phyloP scores from a whole-genome alignment of 371 early-diverging fungal species.

The Lichtheimia ornata region DNA sequence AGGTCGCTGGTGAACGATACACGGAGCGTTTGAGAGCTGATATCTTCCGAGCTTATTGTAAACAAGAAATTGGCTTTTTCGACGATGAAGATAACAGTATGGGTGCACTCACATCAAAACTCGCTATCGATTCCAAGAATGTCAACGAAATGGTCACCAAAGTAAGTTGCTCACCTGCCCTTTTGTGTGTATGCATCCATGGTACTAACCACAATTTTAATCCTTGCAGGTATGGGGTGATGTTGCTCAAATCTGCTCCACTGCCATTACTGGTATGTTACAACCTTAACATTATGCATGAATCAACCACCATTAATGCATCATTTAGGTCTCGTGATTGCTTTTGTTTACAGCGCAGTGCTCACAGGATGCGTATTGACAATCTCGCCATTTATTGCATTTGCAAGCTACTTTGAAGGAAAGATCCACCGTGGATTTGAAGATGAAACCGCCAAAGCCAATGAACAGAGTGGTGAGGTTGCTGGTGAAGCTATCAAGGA shows the following conservation, averaged over 20 bases:
- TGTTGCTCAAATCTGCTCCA: slow-evolving; percentile 48
- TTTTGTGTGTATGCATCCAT: slow-evolving; percentile 71
- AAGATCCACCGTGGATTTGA: slow-evolving; percentile 54
- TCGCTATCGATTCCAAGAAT: slow-evolving; percentile 80
- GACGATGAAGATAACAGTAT: slow-evolving; percentile 77
- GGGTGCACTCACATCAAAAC: slow-evolving; percentile 76
- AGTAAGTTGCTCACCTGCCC: slow-evolving; percentile 10
- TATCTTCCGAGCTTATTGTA: slow-evolving; percentile 57
- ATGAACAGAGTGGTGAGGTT: slow-evolving; percentile 69
- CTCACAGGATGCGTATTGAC: slow-evolving; percentile 59
- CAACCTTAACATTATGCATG: background rate
- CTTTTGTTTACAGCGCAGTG: slow-evolving; percentile 56
- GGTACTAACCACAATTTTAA: slow-evolving; percentile 53
- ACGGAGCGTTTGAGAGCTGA: slow-evolving; percentile 56
- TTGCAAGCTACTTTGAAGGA: slow-evolving; percentile 44
- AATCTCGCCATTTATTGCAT: slow-evolving; percentile 51
- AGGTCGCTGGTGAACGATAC: slow-evolving; percentile 50
- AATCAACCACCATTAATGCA: background rate
- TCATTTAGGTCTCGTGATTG: slow-evolving; percentile 36
- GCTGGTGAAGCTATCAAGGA: slow-evolving; percentile 85
- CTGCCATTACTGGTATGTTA: slow-evolving; percentile 25
- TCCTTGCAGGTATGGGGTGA: slow-evolving; percentile 56
- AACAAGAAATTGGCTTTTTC: slow-evolving; percentile 84
- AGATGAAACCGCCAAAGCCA: slow-evolving; percentile 63
- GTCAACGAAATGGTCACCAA: slow-evolving; percentile 64